These are phyloP conservation scores for Gamsiella multidivaricata DNA, from an alignment of 192 early-diverging fungal species.

Conservation along the genomic window DNA sequence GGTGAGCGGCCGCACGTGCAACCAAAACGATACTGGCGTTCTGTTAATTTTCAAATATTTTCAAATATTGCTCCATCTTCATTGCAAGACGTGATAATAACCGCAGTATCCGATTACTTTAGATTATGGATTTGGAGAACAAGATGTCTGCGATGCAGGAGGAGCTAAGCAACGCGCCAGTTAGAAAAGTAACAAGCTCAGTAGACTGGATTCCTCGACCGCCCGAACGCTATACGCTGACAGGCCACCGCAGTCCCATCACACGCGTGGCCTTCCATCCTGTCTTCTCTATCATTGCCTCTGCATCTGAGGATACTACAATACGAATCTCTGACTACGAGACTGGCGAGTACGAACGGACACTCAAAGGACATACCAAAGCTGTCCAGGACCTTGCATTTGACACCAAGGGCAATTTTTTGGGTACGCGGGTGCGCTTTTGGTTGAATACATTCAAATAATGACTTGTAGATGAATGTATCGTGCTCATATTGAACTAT, in stretches of 20 bases:
- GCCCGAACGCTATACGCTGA: constrained; percentile 78
- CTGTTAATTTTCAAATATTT: background rate
- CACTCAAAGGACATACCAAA: constrained; percentile 96
- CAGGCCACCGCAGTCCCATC: constrained; percentile 85
- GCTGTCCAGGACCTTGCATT: constrained; percentile 91
- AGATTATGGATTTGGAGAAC: constrained; percentile 93
- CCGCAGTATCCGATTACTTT: background rate
- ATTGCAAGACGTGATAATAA: background rate
- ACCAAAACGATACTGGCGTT: too few species aligned
- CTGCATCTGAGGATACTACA: constrained; percentile 91
- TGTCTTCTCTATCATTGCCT: constrained; percentile 81
- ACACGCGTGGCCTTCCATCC: constrained; percentile 90
- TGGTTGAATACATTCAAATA: background rate
- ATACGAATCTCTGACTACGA: constrained; percentile 96
- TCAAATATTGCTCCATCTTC: background rate
- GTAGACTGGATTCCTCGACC: constrained; percentile 87
- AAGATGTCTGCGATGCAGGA: constrained; percentile 83
- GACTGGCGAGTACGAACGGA: constrained; percentile 90
- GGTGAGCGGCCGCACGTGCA: constrained; percentile 57
- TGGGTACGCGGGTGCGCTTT: constrained; percentile 65
- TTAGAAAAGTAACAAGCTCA: constrained; percentile 62
- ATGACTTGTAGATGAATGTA: too few species aligned
- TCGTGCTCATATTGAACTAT: too few species aligned
- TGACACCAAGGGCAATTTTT: constrained; percentile 81
- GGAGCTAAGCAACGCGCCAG: constrained; percentile 71